Evolutionary conservation across 2,329 filamentous ascomycete genomes (phyloP), one percentile per base, ranked within the genome.

Genomic region (Trematosphaeria pertusa): DNA sequence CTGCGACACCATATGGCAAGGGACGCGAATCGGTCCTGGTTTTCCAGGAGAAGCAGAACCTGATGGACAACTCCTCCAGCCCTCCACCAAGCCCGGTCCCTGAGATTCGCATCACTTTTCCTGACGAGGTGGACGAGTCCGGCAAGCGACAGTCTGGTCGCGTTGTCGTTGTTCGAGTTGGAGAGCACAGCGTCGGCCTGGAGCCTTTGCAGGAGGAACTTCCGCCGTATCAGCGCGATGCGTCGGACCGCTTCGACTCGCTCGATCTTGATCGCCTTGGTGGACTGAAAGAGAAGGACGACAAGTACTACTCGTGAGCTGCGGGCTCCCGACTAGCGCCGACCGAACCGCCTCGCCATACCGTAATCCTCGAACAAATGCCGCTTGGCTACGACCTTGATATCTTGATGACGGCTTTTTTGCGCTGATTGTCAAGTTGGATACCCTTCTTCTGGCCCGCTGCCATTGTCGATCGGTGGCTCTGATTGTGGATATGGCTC

Each of bases 21-120:
- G 77, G 78, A 64, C 84, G 85, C 44, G 89, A 89, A 47, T 82
- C 82, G 52, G 81, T 94, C 58, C 82, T 91, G 51, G 83, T 94
- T 62, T 88, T 91, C 70, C 85, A 88, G 63, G 87, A 90, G 72
- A 91, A 94, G 74, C 85, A 87, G 68, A 85, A 85, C 56, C 86
- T 95, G 75, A 84, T 93, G 58, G 81, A 86, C 56, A 89, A 89
- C 73, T 88, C 89, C 22, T 79, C 82, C 50, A 87, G 85, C 54
- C 87, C 90, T 12, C 89, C 92, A 17, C 78, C 87, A 62, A 89
- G 84, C 73, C 87, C 88, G 58, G 82, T 97, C 20, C 94, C 94
- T 15, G 89, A 97, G 76, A 99, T 99, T 65, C 91, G 92, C 74
- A 96, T 99, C 73, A 97, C 94, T 26, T 97, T 99, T 79, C 94